Evolutionary conservation across 148 eudicot species (phyloP), one percentile per base, ranked within the genome.

Genomic region (Rhododendron vialii): DNA sequence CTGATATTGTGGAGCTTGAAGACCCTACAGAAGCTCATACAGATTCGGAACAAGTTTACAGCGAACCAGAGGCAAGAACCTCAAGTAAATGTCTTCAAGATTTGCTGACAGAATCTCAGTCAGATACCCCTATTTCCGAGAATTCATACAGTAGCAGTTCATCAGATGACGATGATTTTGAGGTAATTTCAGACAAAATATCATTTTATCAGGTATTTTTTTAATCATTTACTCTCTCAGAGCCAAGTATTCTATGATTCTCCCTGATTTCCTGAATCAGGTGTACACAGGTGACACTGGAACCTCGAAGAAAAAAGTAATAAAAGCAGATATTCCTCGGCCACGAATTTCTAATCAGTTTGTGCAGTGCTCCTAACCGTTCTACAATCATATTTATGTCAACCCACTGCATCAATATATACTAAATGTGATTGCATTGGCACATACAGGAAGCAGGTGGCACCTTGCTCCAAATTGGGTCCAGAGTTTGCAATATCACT

Each of bases 51-150:
- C 78, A 84, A 75, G 57, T 67, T 63, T 5, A 38, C 57, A 8
- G 20, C 35, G 67, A 65, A 69, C 76, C 84, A 43, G 76, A 35
- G 9, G 73, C 33, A 33, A 76, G 24, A 86, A 90, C 63, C 80
- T 84, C 90, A 86, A 86, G 73, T 80, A 88, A 69, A 82, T 43
- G 89, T 48, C 90, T 90, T 26, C 91, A 88, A 86, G 94, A 91
- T 80, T 78, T 89, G 63, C 85, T 92, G 53, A 55, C 61, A 47
- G 92, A 92, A 86, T 85, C 89, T 61, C 85, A 88, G 47, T 91
- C 93, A 45, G 90, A 91, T 28, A 53, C 88, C 55, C 84, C 90
- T 55, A 53, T 84, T 55, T 89, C 87, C 13, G 50, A 55, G 9
- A 71, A 78, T 79, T 85, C 89, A 76, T 55, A 57, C 33, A 61